Percentiles rank a stretch among this genome's conserved stretches.
These are phyloP conservation scores for Ensete ventricosum DNA, from an alignment of 176 grass and related monocot species.

Conservation along the genomic window DNA sequence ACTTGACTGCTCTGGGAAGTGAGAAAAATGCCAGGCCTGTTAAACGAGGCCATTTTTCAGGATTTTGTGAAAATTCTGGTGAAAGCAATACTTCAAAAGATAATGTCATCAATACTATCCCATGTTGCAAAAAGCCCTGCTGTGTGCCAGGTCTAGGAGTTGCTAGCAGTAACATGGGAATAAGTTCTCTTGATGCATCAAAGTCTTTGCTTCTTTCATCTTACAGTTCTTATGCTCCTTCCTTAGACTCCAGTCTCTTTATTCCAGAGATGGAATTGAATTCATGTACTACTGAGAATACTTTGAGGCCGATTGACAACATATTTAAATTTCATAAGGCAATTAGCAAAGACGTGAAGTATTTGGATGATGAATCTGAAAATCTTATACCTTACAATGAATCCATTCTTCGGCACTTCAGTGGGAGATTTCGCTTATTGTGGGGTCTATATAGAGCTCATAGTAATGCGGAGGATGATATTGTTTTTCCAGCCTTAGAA, in stretches of 20 bases:
- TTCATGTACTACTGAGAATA: conserved; percentile 31
- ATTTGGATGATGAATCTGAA: conserved; percentile 62
- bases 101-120: conserved; percentile 16
- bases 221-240: conserved; percentile 52
- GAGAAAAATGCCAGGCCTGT: conserved; percentile 44
- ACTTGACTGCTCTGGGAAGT: conserved; percentile 18
- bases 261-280: conserved; percentile 38
- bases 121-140: conserved; percentile 36
- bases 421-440: conserved; percentile 74
- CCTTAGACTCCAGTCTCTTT: conserved; percentile 64
- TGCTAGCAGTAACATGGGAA: conserved; percentile 33
- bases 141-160: conserved; percentile 58
- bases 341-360: conserved; percentile 83
- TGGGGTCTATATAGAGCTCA: conserved; percentile 93
- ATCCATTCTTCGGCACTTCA: conserved; percentile 49
- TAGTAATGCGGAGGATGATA: conserved; percentile 89
- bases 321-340: conserved; percentile 97
- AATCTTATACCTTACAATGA: conserved; percentile 64
- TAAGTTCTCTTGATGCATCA: conserved; percentile 27
- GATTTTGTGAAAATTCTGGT: conserved; percentile 26
- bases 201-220: conserved; percentile 33
- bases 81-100: conserved; percentile 27
- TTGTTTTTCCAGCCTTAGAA: conserved; percentile 90
- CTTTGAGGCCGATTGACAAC: conserved; percentile 63
- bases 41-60: conserved; percentile 35